Base-by-base conservation (phyloP, 179 eudicot genomes). In the Carnegiea gigantea region DNA sequence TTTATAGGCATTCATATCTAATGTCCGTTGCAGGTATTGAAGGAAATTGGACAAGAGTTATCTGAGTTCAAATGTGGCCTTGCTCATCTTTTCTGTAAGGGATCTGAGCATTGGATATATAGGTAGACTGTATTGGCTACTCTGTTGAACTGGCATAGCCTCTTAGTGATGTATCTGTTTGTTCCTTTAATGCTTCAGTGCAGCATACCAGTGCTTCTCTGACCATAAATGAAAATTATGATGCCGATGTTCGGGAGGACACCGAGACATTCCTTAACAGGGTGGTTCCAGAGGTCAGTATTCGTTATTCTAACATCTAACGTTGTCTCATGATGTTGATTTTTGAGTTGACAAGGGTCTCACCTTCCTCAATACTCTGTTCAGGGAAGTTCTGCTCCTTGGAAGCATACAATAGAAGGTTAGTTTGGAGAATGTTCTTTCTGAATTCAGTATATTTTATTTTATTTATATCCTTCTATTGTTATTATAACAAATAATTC, bases 141-240 rank as follows among this genome's bases (percentile, higher is more conserved):
- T 71, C 64, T 21, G 26, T 67, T 59, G 59, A 65, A 21, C 43
- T 59, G 77, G 51, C 48, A 30, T 77, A 57, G 64, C 78, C 23
- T 74, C 75, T 53, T 38, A 68, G 44, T 67, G 24, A 43, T 70
- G 30, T 75, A 8, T 71, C 33, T 59, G 51, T 78, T 73, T 80
- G 79, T 71, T 44, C 75, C 12, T 85, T 86, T 24, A 72, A 65
- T 72, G 6, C 62, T 73, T 71, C 91, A 95, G 99, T 95, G 84
- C 99, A 95, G 73, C 99, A 95, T 82, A 93, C 99, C 30, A 95
- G 99, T 92, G 99, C 99, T 86, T 95, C 99, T 38, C 86, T 95
- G 84, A 95, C 98, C 77, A 87, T 95, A 79, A 95, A 95, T 78
- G 99, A 95, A 84, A 95, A 95, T 76, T 95, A 93, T 49, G 99